Base-by-base conservation (phyloP, 345 rosid species). In the Cardamine resedifolia region DNA sequence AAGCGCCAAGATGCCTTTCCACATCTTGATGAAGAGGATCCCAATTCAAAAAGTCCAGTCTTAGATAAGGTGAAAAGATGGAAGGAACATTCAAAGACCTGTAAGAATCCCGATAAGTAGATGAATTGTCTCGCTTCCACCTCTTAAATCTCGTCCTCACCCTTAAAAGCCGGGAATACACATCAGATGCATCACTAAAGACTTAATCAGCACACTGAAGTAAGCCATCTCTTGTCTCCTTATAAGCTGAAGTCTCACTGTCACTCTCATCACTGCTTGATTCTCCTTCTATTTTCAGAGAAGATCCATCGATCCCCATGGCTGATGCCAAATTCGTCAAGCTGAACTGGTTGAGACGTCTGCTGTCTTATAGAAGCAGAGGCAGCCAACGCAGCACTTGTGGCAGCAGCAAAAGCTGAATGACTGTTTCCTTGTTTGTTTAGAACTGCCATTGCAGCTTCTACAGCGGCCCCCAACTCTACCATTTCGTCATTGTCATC, bases 231-330 rank as follows among this genome's bases (percentile, higher is more conserved):
- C 93, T 81, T 74, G 77, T 85, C 48, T 95, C 90, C 80, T 78
- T 81, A 73, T 89, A 91, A 67, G 97, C 95, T 67, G 82, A 79
- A 77, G 78, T 84, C 77, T 94, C 98, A 77, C 87, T 83, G 72
- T 94, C 96, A 62, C 97, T 94, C 82, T 94, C 97, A 81, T 95
- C 99, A 43, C 91, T 88, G 84, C 93, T 91, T 6, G 96, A 91
- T 83, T 91, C 98, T 68, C 97, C 98, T 83, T 94, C 97, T 72
- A 89, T 66, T 85, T 87, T 89, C 75, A 72, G 82, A 75, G 72
- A 66, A 38, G 88, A 69, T 72, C 75, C 58, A 30, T 91, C 93
- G 21, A 86, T 34, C 65, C 88, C 87, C 95, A 91, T 82, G 58
- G 84, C 85, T 60, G 88, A 85, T 43, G 85, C 71, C 99, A 78